These are phyloP conservation scores for Penstemon eatonii DNA, from an alignment of 257 asterid species.

Conservation along the genomic window DNA sequence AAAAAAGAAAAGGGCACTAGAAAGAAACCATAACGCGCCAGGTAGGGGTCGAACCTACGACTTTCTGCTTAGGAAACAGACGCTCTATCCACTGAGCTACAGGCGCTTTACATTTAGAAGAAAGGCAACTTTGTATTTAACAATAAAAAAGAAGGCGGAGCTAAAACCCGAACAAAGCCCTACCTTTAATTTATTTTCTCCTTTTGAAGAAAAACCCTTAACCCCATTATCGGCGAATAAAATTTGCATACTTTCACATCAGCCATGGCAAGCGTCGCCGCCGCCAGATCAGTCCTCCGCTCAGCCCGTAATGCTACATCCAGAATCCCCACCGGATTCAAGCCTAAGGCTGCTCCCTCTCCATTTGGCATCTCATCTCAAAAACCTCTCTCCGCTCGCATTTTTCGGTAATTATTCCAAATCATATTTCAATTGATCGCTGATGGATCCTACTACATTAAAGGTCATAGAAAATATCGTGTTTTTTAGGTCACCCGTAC, in stretches of 20 bases:
- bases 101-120: constrained; percentile 34
- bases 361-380: constrained; percentile 65
- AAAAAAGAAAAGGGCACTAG: not conserved
- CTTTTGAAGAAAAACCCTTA: too few relatives aligned
- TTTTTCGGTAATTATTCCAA: constrained; percentile 54
- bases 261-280: constrained; percentile 65
- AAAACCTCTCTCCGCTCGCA: constrained; percentile 65
- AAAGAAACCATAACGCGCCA: constrained; percentile 50
- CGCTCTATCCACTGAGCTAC: constrained; percentile 92
- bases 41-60: constrained; percentile 97
- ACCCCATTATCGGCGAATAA: constrained; percentile 5
- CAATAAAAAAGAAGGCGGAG: not conserved
- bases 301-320: constrained; percentile 56
- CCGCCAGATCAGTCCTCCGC: constrained; percentile 68
- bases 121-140: too few relatives aligned
- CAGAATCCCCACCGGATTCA: constrained; percentile 45
- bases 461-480: constrained; percentile 1
- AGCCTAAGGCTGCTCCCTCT: constrained; percentile 48
- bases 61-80: constrained; percentile 84
- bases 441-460: not conserved
- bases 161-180: constrained; percentile 25
- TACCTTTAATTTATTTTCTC: not conserved
- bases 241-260: not conserved
- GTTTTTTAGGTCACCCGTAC: constrained; percentile 67
- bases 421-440: constrained; percentile 9